Base-by-base conservation (phyloP, 2,329 filamentous ascomycete species). In the Monosporascus cannonballus region DNA sequence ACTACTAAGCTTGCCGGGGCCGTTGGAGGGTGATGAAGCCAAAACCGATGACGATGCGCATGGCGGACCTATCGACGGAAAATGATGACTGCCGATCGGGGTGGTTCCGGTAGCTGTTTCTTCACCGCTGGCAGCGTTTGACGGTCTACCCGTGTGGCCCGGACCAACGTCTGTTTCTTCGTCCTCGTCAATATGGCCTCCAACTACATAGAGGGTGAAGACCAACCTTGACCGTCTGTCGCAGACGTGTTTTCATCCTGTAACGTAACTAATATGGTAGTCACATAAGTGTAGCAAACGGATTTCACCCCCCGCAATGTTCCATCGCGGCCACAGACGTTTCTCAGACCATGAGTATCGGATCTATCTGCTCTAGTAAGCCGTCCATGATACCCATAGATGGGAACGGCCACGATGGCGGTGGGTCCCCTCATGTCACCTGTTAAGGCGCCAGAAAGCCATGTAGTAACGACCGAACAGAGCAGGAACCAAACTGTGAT, bases 261-360 rank as follows among this genome's bases (percentile, higher is more conserved):
- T 36, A 52, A 24, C 1, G 53, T 53, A 6, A 48, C 51, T 17
- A 55, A 20, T 6, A 59, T 50, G 8, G 57, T 61, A n/a, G 56
- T 61, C 44, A 58, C 55, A 34, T 60, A 60, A 1, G 56, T 59
- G 37, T 56, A 55, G 39, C 57, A 60, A 48, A 52, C 49, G 6
- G 58, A 53, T n/a, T 50, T 48, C 14, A 51, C 51, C 25, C 22
- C 20, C 7, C 6, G 14, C 41, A 24, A n/a, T 22, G 20, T 24
- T 24, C 14, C 20, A 44, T 25, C n/a, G 20, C 20, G 41, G 14
- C 14, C 14, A 11, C 4, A 20, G 11, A 25, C 14, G 20, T 11
- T 20, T 17, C 7, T 15, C 20, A 17, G n/a, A 44, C 14, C 20
- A 4, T 15, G 14, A 14, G n/a, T 44, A 44, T 44, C 3, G n/a